Base-by-base conservation (phyloP, 352 stramenopile species). In the Phytopythium cucurbitacearum region DNA sequence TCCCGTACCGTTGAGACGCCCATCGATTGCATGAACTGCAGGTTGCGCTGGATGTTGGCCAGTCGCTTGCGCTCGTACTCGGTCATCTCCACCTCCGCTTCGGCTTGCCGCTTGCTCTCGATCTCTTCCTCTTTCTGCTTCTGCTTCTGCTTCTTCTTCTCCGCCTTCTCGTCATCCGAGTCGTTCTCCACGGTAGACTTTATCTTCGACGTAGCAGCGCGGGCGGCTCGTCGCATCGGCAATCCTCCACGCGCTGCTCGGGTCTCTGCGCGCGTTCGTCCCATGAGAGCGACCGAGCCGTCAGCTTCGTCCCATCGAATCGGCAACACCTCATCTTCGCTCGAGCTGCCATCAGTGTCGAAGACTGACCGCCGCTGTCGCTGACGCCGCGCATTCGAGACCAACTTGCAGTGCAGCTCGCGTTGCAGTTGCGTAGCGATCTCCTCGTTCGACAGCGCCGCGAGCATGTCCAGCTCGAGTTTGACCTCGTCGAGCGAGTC, bases 11-110 rank as follows among this genome's bases (percentile, higher is more conserved):
- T 90, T 6, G 79, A 86, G 28, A 94, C 75, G 9, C 85, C 85
- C 75, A 95, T 92, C 41, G 79, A 73, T 48, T 74, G 69, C 82
- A 95, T 91, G 55, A 93, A 90, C 32, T 86, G 72, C 49, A 92
- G 50, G 56, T 95, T 93, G 36, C 85, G 80, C 67, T 86, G 67
- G 48, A 95, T 93, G 57, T 95, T 95, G 39, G 81, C 85, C 6
- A 80, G 69, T 0, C 85, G 80, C 61, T 87, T 88, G 60, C 76
- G 76, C 64, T 95, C 85, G 48, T 95, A 95, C 57, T 88, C 82
- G 34, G 73, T 71, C 49, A 92, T 62, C 28, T 41, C 64, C 41
- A 60, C 45, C 21, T 10, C 39, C 43, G 32, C 42, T 38, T 48
- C 50, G 4, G 45, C 28, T 0, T 16, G 41, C 53, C 54, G 48